Conservation (phyloP, 441 rosid genomes). For the Dalechampia spathulata region DNA sequence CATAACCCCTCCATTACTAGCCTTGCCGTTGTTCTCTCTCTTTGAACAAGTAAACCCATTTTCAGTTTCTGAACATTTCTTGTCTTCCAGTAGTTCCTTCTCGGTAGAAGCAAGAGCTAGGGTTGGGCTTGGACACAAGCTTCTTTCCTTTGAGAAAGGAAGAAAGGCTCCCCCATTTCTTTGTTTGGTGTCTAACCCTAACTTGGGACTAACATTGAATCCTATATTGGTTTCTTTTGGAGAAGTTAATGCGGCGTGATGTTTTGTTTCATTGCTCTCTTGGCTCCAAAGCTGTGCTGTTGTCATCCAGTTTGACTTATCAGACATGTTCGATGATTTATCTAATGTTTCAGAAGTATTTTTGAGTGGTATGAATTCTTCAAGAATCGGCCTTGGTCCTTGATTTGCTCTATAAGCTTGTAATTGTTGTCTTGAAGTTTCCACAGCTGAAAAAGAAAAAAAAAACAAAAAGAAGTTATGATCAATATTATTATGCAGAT, state of each 20-base stretch:
- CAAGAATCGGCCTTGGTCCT: constrained; percentile 63
- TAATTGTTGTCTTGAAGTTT: constrained; percentile 75
- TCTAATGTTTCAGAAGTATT: constrained; percentile 33
- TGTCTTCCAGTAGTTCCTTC: constrained; percentile 37
- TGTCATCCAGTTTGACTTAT: constrained; percentile 85
- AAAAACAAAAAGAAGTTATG: neutral
- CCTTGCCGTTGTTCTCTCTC: constrained; percentile 21
- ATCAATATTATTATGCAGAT: no score
- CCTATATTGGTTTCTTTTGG: constrained; percentile 45
- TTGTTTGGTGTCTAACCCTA: constrained; percentile 48
- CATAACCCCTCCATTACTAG: constrained; percentile 19
- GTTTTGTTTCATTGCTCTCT: constrained; percentile 33
- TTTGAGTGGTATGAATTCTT: constrained; percentile 94
- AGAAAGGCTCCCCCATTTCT: constrained; percentile 87
- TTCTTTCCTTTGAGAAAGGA: constrained; percentile 78
- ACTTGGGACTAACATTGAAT: constrained; percentile 47
- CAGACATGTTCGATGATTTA: constrained; percentile 30
- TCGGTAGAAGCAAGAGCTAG: constrained; percentile 46
- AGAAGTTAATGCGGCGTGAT: constrained; percentile 24
- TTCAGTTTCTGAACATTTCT: constrained; percentile 28
- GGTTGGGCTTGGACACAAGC: constrained; percentile 25
- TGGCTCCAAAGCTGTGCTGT: constrained; percentile 96
- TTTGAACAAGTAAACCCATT: constrained; percentile 25
- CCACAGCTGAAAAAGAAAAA: constrained; percentile 51
- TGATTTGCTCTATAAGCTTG: constrained; percentile 56